phyloP scores from a whole-genome alignment of 2,329 filamentous ascomycete genomes.

The Lasiodiplodia sp. region DNA sequence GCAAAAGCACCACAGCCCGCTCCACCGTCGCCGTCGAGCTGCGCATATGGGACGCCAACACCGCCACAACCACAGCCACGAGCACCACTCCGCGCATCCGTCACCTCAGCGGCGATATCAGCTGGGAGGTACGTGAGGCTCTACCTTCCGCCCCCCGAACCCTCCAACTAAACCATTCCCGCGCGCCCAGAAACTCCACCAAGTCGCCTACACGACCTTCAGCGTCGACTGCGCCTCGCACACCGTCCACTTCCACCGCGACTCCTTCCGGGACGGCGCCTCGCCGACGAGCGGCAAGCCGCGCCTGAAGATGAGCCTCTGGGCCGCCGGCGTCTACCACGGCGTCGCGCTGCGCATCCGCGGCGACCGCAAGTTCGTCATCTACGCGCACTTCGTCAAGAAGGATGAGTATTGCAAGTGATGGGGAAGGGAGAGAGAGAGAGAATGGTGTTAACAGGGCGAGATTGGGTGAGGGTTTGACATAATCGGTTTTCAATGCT shows the following conservation, averaged over 20 bases:
- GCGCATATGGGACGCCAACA: neutral
- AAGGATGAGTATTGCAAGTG: neutral
- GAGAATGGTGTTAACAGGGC: neutral
- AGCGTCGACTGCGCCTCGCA: neutral
- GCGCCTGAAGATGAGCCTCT: neutral
- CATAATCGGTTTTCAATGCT: neutral
- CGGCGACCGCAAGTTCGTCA: slow-evolving; percentile 12
- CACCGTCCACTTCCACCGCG: neutral
- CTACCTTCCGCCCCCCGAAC: too few species aligned
- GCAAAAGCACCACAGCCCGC: neutral
- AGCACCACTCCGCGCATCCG: neutral
- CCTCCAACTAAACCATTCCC: neutral
- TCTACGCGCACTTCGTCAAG: slow-evolving; percentile 6
- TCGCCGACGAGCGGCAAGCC: neutral
- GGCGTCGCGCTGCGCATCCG: neutral
- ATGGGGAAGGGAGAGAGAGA: neutral
- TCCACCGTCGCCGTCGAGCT: neutral
- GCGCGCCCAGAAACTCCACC: neutral
- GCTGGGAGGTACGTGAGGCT: neutral
- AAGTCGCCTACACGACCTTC: neutral
- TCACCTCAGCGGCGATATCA: neutral
- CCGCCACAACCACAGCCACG: too few species aligned
- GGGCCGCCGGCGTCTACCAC: slow-evolving; percentile 5
- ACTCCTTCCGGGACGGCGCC: neutral
- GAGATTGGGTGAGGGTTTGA: neutral